Evolutionary conservation across 352 stramenopile species (phyloP).

Genomic region (Pythium periplocum): DNA sequence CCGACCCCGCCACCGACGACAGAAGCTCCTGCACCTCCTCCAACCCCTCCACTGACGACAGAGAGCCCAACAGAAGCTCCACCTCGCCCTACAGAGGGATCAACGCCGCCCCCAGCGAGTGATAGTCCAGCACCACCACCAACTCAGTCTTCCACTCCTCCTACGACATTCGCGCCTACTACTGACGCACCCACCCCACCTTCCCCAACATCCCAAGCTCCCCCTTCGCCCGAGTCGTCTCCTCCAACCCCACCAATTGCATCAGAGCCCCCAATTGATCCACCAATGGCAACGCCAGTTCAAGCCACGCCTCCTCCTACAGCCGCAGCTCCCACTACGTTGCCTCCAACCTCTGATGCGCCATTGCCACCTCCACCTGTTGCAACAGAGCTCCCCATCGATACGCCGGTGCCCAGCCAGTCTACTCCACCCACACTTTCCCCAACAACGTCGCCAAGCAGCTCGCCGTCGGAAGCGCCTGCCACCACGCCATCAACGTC

Average conservation of each 20-base stretch:
- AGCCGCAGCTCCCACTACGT: background rate
- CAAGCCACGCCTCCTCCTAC: background rate
- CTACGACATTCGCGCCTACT: too few relatives aligned
- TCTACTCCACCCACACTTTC: too few relatives aligned
- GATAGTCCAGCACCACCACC: constrained; percentile 2
- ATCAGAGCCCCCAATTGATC: constrained; percentile 5
- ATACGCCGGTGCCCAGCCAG: too few relatives aligned
- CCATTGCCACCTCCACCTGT: background rate
- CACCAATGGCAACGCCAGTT: background rate
- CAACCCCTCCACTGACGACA: background rate
- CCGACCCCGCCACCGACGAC: constrained; percentile 3
- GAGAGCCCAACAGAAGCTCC: background rate
- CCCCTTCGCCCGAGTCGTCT: too few relatives aligned
- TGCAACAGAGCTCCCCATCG: background rate
- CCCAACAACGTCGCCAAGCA: too few relatives aligned
- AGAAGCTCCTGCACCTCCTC: background rate
- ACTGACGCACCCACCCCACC: background rate
- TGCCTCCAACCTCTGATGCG: constrained; percentile 1
- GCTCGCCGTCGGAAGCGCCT: too few relatives aligned
- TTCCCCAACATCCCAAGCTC: background rate
- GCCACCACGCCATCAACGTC: too few relatives aligned
- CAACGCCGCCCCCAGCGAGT: background rate
- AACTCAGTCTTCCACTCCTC: background rate
- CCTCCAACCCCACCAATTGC: constrained; percentile 5
- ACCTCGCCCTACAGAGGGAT: background rate